These are phyloP conservation scores for Mimosa bimucronata DNA, from an alignment of 306 rosid species.

Conservation along the genomic window DNA sequence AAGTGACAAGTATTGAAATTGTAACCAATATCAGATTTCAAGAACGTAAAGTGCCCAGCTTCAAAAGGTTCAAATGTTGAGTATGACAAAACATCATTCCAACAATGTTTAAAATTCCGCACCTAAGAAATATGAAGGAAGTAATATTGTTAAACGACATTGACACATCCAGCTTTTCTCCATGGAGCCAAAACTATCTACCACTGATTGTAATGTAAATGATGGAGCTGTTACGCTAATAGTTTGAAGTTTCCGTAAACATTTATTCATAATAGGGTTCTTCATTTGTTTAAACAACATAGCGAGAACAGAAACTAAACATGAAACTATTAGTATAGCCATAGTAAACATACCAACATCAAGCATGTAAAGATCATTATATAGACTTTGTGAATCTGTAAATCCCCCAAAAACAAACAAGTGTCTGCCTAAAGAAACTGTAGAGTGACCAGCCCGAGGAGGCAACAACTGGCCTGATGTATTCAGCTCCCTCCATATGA, in stretches of 20 bases:
- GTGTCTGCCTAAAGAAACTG: slow-evolving; percentile 83
- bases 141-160: slow-evolving; percentile 16
- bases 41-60: slow-evolving; percentile 7
- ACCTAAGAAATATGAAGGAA: not conserved
- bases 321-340: slow-evolving; percentile 4
- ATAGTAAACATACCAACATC: slow-evolving; percentile 75
- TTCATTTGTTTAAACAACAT: slow-evolving; percentile 17
- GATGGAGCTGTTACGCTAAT: slow-evolving; percentile 25
- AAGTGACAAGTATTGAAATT: slow-evolving; percentile 13
- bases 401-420: slow-evolving; percentile 98
- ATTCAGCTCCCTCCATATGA: slow-evolving; percentile 86
- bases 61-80: slow-evolving; percentile 20
- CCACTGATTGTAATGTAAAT: not conserved
- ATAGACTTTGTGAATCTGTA: slow-evolving; percentile 90
- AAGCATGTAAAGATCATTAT: slow-evolving; percentile 83
- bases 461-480: slow-evolving; percentile 81
- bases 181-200: slow-evolving; percentile 23
- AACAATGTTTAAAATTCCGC: slow-evolving; percentile 12
- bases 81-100: slow-evolving; percentile 19
- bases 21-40: not conserved
- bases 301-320: slow-evolving; percentile 6
- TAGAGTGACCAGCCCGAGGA: slow-evolving; percentile 95
- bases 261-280: slow-evolving; percentile 9
- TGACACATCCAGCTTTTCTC: slow-evolving; percentile 23
- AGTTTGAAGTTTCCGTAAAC: not conserved